phyloP scores from a whole-genome alignment of 371 early-diverging fungal genomes.

The Zychaea mexicana region DNA sequence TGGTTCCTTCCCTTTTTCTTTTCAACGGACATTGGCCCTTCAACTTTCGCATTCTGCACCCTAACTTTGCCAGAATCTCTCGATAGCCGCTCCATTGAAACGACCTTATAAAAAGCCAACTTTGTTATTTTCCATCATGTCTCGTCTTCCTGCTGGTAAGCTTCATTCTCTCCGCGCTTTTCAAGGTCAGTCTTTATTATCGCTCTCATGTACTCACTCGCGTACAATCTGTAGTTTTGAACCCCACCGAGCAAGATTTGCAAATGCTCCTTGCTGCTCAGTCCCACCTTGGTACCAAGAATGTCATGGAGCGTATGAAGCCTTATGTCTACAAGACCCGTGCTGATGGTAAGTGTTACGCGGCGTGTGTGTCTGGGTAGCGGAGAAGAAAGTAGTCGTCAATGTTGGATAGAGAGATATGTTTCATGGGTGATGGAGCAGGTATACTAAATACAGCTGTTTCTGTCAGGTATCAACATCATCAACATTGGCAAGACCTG shows the following conservation, averaged over 20 bases:
- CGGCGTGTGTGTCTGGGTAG: too few relatives aligned
- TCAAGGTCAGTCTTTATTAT: background rate
- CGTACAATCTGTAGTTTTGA: slow-evolving; percentile 40
- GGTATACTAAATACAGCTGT: background rate
- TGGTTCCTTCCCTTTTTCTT: slow-evolving; percentile 10
- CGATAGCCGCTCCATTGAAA: slow-evolving; percentile 23
- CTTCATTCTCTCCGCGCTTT: background rate
- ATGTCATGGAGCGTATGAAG: slow-evolving; percentile 86
- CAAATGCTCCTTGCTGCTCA: slow-evolving; percentile 92
- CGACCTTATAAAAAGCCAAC: background rate
- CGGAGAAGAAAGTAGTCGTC: too few relatives aligned
- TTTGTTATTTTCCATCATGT: slow-evolving; percentile 12
- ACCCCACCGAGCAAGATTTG: slow-evolving; percentile 88
- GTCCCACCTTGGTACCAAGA: slow-evolving; percentile 91
- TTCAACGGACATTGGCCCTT: slow-evolving; percentile 24
- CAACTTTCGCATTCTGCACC: slow-evolving; percentile 16
- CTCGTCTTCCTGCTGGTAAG: slow-evolving; percentile 25
- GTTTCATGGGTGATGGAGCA: too few relatives aligned
- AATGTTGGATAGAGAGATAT: too few relatives aligned
- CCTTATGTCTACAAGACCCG: slow-evolving; percentile 95
- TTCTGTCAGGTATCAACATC: slow-evolving; percentile 67
- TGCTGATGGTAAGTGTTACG: slow-evolving; percentile 74
- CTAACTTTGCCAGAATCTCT: slow-evolving; percentile 17
- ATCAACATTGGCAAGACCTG: slow-evolving; percentile 99
- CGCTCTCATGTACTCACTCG: background rate